Evolutionary conservation across 306 rosid species (phyloP), one percentile per base, ranked within the genome.

Genomic region (Vigna reflexopilosa): DNA sequence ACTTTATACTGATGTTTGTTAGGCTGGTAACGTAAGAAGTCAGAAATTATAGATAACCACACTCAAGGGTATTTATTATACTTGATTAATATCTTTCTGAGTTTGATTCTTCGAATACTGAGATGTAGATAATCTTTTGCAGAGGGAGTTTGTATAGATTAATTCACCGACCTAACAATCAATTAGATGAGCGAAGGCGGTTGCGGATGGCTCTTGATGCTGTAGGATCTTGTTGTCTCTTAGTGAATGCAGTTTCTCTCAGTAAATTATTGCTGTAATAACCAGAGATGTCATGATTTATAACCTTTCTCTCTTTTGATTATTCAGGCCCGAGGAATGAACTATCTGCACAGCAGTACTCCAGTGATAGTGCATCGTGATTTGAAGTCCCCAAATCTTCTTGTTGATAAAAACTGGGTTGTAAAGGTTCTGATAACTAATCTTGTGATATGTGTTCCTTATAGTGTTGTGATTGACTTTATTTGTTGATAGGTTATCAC

Each of bases 81-180:
- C 50, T 80, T 71, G 42, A 34, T 34, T 72, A n/a, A 20, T 64
- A 48, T 64, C 32, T 47, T 66, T 71, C 30, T 57, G n/a, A 4
- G 26, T 69, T 78, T 77, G 59, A 57, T 44, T 69, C 64, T 73
- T 63, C 20, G 45, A 86, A 84, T 83, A 66, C 77, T 88, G 86
- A 90, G 24, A 67, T 47, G 81, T 28, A 26, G 70, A 36, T 76
- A 13, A 52, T 86, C 11, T 82, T 84, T 85, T 85, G 85, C 97
- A 96, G 99, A 84, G 99, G 99, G 82, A 96, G 99, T 86, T 86
- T 96, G 86, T 96, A 96, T 85, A 90, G 99, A 86, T 84, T 96
- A 85, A 76, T 96, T 82, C 99, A 96, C 84, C 96, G 99, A 68
- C 97, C 98, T 76, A 96, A 96, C 94, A 96, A 85, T 86, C 99